These are phyloP conservation scores for Neofusicoccum umdonicola DNA, from an alignment of 2,329 filamentous ascomycete species.

Conservation along the genomic window DNA sequence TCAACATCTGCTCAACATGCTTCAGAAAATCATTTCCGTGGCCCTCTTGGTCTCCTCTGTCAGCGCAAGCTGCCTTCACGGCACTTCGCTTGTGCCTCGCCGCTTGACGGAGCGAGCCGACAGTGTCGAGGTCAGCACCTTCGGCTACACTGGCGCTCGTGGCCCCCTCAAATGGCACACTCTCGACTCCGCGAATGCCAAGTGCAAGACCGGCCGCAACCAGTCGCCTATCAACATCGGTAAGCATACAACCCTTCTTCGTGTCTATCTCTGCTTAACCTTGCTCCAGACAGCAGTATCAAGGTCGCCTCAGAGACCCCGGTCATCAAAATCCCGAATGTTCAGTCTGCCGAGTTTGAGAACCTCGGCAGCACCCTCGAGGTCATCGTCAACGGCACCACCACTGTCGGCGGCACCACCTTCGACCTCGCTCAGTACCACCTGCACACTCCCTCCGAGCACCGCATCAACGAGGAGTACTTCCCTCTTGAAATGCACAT, in stretches of 20 bases:
- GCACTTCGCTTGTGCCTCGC: slow-evolving; percentile 36
- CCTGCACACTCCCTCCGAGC: slow-evolving; percentile 61
- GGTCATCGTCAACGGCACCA: slow-evolving; percentile 53
- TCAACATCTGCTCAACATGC: neutral
- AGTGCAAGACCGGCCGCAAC: slow-evolving; percentile 49
- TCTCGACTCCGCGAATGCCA: slow-evolving; percentile 43
- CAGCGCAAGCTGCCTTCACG: slow-evolving; percentile 43
- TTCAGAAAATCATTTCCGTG: neutral
- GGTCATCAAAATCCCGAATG: slow-evolving; percentile 41
- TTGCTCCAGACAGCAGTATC: slow-evolving; percentile 31
- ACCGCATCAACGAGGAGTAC: slow-evolving; percentile 51
- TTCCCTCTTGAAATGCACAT: slow-evolving; percentile 55
- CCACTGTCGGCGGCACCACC: slow-evolving; percentile 39
- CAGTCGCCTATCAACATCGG: slow-evolving; percentile 57
- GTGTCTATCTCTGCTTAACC: neutral
- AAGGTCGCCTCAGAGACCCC: slow-evolving; percentile 29
- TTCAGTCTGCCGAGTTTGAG: slow-evolving; percentile 51
- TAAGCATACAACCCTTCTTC: neutral
- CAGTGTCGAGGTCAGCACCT: slow-evolving; percentile 34
- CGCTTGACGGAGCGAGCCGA: slow-evolving; percentile 28
- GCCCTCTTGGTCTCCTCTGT: slow-evolving; percentile 11
- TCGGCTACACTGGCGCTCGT: slow-evolving; percentile 42
- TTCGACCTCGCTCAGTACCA: slow-evolving; percentile 57
- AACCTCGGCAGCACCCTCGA: slow-evolving; percentile 60
- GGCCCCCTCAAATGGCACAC: slow-evolving; percentile 56